Base-by-base conservation (phyloP, 371 early-diverging fungal genomes). In the Chytridium lagenaria region DNA sequence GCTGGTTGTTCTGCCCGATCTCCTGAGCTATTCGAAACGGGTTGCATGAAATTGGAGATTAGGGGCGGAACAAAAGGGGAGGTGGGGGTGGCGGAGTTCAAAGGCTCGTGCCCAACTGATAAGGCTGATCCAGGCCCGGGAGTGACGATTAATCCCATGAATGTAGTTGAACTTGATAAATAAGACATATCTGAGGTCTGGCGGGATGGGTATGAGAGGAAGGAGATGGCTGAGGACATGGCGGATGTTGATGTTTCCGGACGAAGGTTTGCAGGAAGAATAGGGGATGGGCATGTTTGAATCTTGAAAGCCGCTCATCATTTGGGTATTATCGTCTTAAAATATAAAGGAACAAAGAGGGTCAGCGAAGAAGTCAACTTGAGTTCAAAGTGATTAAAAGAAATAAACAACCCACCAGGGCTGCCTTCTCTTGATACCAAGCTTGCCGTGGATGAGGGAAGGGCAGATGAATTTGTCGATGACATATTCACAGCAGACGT, bases 51-150 rank as follows among this genome's bases (percentile, higher is more conserved):
- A n/a, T n/a, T n/a, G n/a, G n/a, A n/a, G n/a, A n/a, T n/a, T n/a
- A n/a, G n/a, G n/a, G n/a, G n/a, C n/a, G n/a, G n/a, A n/a, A n/a
- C n/a, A n/a, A n/a, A n/a, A n/a, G n/a, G n/a, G n/a, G n/a, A n/a
- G n/a, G n/a, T n/a, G n/a, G n/a, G n/a, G n/a, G n/a, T n/a, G 16
- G 55, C 23, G 55, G 55, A 52, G 55, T 52, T 23, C 55, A 52
- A 52, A 22, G 44, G 19, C 7, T 44, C 44, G 7, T 44, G 44
- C 19, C 19, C 12, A 10, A 10, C 7, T 7, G n/a, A 5, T n/a
- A 23, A 5, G n/a, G 12, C 5, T 26, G 26, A 23, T 5, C 16
- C 16, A 5, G 55, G n/a, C n/a, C 12, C 23, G 5, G 55, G 55
- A 15, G 55, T 52, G 5, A 26, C 23, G 16, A 52, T 52, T 7